phyloP scores from a whole-genome alignment of 306 rosid species.

The Cicer chorassanicum region DNA sequence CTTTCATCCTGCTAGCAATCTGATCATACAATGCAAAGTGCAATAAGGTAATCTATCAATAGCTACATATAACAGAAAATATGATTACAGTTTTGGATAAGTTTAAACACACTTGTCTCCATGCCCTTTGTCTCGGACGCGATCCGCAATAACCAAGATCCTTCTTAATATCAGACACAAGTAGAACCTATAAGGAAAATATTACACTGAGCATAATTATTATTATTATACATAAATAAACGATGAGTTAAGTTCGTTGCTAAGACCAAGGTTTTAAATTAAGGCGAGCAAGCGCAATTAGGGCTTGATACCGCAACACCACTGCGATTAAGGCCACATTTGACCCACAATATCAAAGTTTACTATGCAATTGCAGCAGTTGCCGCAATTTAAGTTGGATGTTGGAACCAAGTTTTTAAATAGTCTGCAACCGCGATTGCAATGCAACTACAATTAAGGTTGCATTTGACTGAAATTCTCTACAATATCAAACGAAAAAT shows the following conservation, averaged over 20 bases:
- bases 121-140: slow-evolving; percentile 63
- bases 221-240: background rate
- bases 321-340: too few relatives aligned
- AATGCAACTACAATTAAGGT: too few relatives aligned
- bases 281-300: too few relatives aligned
- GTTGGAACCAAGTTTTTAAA: too few relatives aligned
- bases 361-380: too few relatives aligned
- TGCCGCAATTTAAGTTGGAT: too few relatives aligned
- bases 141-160: slow-evolving; percentile 81
- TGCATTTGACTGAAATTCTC: too few relatives aligned
- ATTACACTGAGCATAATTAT: slow-evolving; percentile 39
- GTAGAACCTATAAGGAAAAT: slow-evolving; percentile 71
- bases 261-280: background rate
- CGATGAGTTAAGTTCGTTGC: background rate
- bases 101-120: slow-evolving; percentile 69
- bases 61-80: slow-evolving; percentile 23
- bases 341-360: too few relatives aligned
- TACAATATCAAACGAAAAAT: background rate
- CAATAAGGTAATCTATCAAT: slow-evolving; percentile 16
- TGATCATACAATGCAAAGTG: slow-evolving; percentile 43
- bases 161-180: slow-evolving; percentile 74
- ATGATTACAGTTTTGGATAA: slow-evolving; percentile 35
- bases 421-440: too few relatives aligned
- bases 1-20: slow-evolving; percentile 70
- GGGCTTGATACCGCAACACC: too few relatives aligned